phyloP scores from a whole-genome alignment of 345 rosid genomes.

The Populus simonii region DNA sequence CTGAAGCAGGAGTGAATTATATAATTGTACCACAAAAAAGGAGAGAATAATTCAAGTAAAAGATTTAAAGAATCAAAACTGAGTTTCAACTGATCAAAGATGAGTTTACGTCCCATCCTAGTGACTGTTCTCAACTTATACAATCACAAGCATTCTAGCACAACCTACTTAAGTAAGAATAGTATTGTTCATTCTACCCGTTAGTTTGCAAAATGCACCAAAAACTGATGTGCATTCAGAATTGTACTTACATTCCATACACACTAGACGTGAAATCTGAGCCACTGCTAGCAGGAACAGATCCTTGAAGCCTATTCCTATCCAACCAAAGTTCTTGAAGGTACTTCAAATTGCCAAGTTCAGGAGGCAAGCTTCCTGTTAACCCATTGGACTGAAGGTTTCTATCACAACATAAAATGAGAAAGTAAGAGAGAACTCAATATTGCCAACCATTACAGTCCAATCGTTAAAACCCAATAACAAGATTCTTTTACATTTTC shows the following conservation, averaged over 20 bases:
- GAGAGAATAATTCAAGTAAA: background rate
- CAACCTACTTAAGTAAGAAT: background rate
- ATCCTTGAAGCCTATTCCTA: constrained; percentile 85
- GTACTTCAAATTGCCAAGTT: constrained; percentile 68
- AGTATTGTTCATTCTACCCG: background rate
- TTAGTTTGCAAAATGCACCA: background rate
- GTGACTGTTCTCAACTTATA: background rate
- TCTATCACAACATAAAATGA: constrained; percentile 43
- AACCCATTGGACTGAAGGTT: constrained; percentile 92
- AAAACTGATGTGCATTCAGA: background rate
- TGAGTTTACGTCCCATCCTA: background rate
- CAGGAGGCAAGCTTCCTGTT: constrained; percentile 72
- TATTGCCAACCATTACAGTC: constrained; percentile 2
- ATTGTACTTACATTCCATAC: constrained; percentile 52
- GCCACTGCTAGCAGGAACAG: constrained; percentile 52
- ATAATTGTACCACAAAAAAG: no score
- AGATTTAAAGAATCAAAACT: background rate
- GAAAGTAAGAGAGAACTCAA: constrained; percentile 4
- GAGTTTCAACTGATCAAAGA: background rate
- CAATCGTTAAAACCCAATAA: background rate
- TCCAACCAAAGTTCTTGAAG: constrained; percentile 80
- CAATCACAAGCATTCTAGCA: background rate
- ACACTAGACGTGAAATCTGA: constrained; percentile 28
- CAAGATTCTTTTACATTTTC: constrained; percentile 47
- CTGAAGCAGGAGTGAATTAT: constrained; percentile 31